These are phyloP conservation scores for Mycoemilia scoparia DNA, from an alignment of 192 early-diverging fungal species.

Conservation along the genomic window DNA sequence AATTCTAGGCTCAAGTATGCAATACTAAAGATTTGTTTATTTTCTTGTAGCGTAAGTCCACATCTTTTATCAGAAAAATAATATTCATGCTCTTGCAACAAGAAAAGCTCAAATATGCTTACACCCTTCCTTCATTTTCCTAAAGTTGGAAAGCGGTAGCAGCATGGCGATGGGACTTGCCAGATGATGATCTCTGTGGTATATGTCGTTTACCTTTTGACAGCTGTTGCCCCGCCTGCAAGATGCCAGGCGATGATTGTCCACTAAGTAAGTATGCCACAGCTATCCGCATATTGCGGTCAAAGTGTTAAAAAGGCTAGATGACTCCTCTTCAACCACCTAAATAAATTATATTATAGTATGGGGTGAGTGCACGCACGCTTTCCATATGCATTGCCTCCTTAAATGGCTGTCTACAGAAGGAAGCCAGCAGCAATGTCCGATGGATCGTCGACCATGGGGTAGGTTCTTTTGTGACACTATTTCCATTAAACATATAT, in stretches of 20 bases:
- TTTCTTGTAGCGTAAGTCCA: too few species aligned
- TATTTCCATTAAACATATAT: neutral
- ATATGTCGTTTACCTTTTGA: conserved; percentile 81
- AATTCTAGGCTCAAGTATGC: too few species aligned
- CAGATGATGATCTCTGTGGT: conserved; percentile 74
- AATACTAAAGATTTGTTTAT: too few species aligned
- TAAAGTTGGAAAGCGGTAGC: conserved; percentile 60
- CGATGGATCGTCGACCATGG: conserved; percentile 75
- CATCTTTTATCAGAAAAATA: too few species aligned
- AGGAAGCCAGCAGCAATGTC: conserved; percentile 56
- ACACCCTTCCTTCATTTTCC: too few species aligned
- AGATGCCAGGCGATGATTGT: conserved; percentile 72
- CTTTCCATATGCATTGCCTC: conserved; percentile 90
- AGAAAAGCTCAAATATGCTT: too few species aligned
- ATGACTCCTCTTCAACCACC: neutral
- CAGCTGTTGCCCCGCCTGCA: conserved; percentile 67
- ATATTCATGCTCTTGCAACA: too few species aligned
- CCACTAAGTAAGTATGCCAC: too few species aligned
- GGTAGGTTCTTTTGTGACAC: conserved; percentile 13
- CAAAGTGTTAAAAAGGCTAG: neutral
- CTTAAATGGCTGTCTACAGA: conserved; percentile 60
- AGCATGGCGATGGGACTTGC: conserved; percentile 73
- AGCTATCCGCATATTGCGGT: conserved; percentile 1
- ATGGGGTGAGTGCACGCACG: conserved; percentile 81
- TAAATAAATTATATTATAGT: conserved; percentile 22